Conservation (phyloP, 495 filamentous ascomycete species). For the Corynascus novoguineensis region DNA sequence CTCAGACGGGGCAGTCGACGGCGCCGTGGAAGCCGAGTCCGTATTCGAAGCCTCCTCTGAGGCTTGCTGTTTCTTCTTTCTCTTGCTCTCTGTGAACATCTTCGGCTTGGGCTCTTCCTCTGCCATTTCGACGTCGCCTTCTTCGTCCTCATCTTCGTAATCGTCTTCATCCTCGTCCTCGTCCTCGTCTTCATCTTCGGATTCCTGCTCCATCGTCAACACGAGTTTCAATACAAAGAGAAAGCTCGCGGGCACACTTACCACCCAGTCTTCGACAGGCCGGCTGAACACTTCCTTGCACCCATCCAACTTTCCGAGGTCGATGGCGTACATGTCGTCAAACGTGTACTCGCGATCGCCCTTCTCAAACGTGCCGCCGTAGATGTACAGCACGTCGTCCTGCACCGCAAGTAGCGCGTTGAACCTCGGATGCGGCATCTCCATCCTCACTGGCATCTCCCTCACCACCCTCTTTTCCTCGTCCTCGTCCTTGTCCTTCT, state of each 20-base stretch:
- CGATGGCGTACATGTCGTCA: conserved; percentile 87
- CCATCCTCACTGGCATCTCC: conserved; percentile 58
- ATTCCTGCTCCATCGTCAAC: conserved; percentile 41
- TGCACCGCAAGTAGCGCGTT: conserved; percentile 87
- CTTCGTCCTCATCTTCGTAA: conserved; percentile 63
- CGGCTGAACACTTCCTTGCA: conserved; percentile 81
- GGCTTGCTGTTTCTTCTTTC: conserved; percentile 42
- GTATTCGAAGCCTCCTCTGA: conserved; percentile 31
- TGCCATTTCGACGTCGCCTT: conserved; percentile 46
- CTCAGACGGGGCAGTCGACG: conserved; percentile 25
- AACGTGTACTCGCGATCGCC: conserved; percentile 91
- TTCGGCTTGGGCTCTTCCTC: conserved; percentile 31
- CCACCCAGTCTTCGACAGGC: conserved; percentile 79
- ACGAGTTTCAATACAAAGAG: neutral
- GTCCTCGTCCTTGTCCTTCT: conserved; percentile 37
- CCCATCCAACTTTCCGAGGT: conserved; percentile 86
- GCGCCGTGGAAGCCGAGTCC: conserved; percentile 29
- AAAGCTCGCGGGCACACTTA: conserved; percentile 29
- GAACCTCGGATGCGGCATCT: conserved; percentile 82
- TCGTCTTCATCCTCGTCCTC: conserved; percentile 68
- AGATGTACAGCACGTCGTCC: conserved; percentile 86
- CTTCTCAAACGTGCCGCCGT: conserved; percentile 91
- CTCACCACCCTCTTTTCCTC: conserved; percentile 41
- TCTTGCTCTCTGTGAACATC: conserved; percentile 36
- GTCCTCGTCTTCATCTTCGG: conserved; percentile 61